Conservation (phyloP, 2,329 filamentous ascomycete genomes). For the Cladophialophora exuberans region DNA sequence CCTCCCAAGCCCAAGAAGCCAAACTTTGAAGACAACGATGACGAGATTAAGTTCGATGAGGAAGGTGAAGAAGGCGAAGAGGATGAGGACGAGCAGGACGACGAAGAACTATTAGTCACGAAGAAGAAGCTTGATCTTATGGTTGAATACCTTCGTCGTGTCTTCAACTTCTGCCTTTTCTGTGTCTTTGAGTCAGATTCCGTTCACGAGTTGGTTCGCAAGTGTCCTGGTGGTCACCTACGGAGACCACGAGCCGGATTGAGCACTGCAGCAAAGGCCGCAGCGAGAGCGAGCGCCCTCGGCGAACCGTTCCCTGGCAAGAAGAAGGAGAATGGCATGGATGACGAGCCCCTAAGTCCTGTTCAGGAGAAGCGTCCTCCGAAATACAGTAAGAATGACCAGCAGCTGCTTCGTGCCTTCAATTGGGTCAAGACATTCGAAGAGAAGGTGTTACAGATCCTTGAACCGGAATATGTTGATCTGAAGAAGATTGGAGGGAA, state of each 20-base stretch:
- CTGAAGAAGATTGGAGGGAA: constrained; percentile 90
- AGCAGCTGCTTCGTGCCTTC: constrained; percentile 90
- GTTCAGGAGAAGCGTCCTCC: constrained; percentile 69
- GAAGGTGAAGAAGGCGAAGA: constrained; percentile 82
- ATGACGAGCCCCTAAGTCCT: constrained; percentile 68
- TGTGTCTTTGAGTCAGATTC: constrained; percentile 99
- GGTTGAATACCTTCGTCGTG: constrained; percentile 93
- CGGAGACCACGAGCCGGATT: constrained; percentile 86
- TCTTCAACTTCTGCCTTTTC: constrained; percentile 99
- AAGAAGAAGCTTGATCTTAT: constrained; percentile 97
- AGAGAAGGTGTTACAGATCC: constrained; percentile 89
- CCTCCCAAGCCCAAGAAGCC: constrained; percentile 58
- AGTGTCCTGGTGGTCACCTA: constrained; percentile 96
- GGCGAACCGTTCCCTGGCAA: constrained; percentile 84
- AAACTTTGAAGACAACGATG: constrained; percentile 48
- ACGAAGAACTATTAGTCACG: constrained; percentile 84
- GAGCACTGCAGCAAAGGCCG: constrained; percentile 78
- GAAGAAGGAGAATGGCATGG: constrained; percentile 68
- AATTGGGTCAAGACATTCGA: constrained; percentile 99
- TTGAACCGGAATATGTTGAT: constrained; percentile 87
- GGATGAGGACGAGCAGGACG: constrained; percentile 78
- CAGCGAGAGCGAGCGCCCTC: constrained; percentile 79
- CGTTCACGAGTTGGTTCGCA: constrained; percentile 90
- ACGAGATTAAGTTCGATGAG: constrained; percentile 58
- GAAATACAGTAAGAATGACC: constrained; percentile 76